Evolutionary conservation across 2,329 filamentous ascomycete species (phyloP), one percentile per base, ranked within the genome.

Genomic region (Xylariaceae sp.): DNA sequence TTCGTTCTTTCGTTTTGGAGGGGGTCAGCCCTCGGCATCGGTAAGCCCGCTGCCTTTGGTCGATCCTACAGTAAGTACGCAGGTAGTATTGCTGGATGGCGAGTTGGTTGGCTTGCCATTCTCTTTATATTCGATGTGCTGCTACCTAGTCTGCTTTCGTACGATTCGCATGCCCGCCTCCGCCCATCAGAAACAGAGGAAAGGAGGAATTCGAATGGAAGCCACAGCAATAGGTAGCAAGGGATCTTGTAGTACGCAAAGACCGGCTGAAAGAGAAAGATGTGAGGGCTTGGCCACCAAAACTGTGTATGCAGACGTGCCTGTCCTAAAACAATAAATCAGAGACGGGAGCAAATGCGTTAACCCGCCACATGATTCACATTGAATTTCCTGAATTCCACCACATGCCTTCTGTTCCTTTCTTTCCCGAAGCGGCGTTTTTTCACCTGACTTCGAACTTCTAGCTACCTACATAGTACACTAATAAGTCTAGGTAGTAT

Each of bases 271-370:
- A 56, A 43, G 40, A 39, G 45, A 41, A 19, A 43, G 43, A 40
- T 37, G 50, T 51, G 47, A 32, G 44, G 47, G 42, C 51, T 47
- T 47, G 22, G 37, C 30, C 13, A 26, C 32, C 43, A 49, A 26
- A 29, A 42, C 18, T 18, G 41, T 34, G 47, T 48, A 34, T 18
- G 49, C 29, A 6, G 51, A 30, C 36, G 47, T 50, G 13, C 36
- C 26, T 50, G 30, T 39, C 16, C 44, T 45, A 52, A 54, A 52
- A 55, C 49, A 55, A 56, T 53, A 41, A 53, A 53, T 51, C 36
- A 58, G 46, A 45, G 39, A 50, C 49, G 51, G 55, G 41, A 53
- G 43, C 53, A 53, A 29, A 53, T 56, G 56, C 53, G 50, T 41
- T 22, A 48, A 53, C 50, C 56, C 56, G 56, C 53, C 30, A 45